A percentile compares a stretch with the other conserved stretches of the same genome.
These are phyloP conservation scores for Labyrinthula sp. DNA, from an alignment of 352 stramenopile species.

Conservation along the genomic window DNA sequence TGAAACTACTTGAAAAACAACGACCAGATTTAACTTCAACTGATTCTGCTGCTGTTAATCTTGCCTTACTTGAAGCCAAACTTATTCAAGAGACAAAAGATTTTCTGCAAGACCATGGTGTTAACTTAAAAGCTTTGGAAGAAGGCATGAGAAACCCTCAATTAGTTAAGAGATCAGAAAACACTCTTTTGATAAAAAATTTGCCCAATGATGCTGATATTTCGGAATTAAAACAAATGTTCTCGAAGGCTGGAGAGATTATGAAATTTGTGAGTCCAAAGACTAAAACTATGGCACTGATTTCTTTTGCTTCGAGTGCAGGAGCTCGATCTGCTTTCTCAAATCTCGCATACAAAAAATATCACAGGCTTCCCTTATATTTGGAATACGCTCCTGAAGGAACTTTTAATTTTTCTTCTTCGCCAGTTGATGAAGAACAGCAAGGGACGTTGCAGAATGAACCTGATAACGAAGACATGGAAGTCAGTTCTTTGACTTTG, in stretches of 20 bases:
- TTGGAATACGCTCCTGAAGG: constrained; percentile 86
- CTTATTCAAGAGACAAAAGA: constrained; percentile 90
- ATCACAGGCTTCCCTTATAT: constrained; percentile 90
- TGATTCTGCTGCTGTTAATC: constrained; percentile 56
- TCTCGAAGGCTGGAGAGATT: constrained; percentile 63
- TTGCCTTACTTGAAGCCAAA: constrained; percentile 89
- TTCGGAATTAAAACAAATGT: constrained; percentile 78
- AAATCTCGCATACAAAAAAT: constrained; percentile 89
- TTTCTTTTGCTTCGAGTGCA: constrained; percentile 77
- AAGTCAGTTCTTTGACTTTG: constrained; percentile 47
- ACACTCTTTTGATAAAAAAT: constrained; percentile 90
- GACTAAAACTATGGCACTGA: constrained; percentile 75
- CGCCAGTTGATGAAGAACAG: constrained; percentile 9
- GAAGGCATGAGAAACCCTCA: constrained; percentile 44
- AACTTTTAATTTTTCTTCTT: neutral
- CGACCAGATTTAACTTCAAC: constrained; percentile 1
- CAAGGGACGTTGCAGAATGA: constrained; percentile 1
- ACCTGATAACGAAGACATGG: constrained; percentile 25
- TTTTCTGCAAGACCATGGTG: constrained; percentile 75
- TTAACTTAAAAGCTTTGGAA: constrained; percentile 78
- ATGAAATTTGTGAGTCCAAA: constrained; percentile 62
- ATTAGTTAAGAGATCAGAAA: constrained; percentile 63
- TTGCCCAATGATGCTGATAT: constrained; percentile 73
- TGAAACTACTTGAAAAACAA: constrained; percentile 1
- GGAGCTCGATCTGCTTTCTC: constrained; percentile 84